These are phyloP conservation scores for Naganishia vishniacii DNA, from an alignment of 768 basidiomycete species.

Conservation along the genomic window DNA sequence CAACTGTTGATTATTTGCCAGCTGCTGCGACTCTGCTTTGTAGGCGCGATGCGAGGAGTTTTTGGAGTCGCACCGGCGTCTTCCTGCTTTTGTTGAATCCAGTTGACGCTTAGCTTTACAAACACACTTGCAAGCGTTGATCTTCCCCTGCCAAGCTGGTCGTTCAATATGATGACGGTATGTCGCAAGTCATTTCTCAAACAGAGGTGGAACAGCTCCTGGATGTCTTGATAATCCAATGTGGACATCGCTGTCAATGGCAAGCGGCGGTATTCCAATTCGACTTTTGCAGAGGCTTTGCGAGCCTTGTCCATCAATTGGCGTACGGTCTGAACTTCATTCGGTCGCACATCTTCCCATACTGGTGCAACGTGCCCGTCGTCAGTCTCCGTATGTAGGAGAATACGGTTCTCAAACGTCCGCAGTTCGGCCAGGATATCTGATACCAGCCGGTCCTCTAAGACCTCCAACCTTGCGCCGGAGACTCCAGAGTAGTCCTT, in stretches of 20 bases:
- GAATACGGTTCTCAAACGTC: constrained; percentile 76
- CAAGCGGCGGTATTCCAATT: constrained; percentile 72
- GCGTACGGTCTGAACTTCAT: constrained; percentile 72
- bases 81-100: constrained; percentile 53
- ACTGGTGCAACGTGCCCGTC: constrained; percentile 86
- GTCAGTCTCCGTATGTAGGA: constrained; percentile 80
- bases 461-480: constrained; percentile 73
- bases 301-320: constrained; percentile 67
- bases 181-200: constrained; percentile 60
- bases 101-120: constrained; percentile 73
- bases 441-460: constrained; percentile 81
- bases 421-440: constrained; percentile 80
- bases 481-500: constrained; percentile 98
- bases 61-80: constrained; percentile 23
- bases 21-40: constrained; percentile 22
- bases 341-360: constrained; percentile 79
- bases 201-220: constrained; percentile 64
- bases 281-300: constrained; percentile 51
- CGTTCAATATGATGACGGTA: constrained; percentile 80
- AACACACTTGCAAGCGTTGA: constrained; percentile 88
- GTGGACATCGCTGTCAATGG: constrained; percentile 83
- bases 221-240: constrained; percentile 50
- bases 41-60: constrained; percentile 21
- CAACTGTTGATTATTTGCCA: constrained; percentile 68
- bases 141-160: constrained; percentile 82